phyloP scores from a whole-genome alignment of 805 yeast species.

The Metschnikowia hibisci region DNA sequence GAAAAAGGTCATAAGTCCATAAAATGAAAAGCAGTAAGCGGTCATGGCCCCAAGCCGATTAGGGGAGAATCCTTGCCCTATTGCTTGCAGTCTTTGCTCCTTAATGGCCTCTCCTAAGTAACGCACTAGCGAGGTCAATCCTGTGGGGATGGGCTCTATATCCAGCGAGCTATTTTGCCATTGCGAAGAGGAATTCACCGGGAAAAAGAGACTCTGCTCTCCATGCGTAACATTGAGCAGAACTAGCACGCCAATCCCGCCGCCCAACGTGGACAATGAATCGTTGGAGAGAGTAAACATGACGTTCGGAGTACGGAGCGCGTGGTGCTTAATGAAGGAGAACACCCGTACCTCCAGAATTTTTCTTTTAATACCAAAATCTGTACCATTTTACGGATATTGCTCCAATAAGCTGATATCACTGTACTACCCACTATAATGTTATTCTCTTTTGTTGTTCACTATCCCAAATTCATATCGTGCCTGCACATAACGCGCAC shows the following conservation, averaged over 20 bases:
- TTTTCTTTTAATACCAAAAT: too few relatives aligned
- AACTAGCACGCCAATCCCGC: background rate
- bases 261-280: background rate
- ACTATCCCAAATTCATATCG: too few relatives aligned
- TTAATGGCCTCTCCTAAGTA: slow-evolving; percentile 13
- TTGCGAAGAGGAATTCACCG: background rate
- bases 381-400: too few relatives aligned
- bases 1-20: slow-evolving; percentile 35
- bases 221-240: background rate
- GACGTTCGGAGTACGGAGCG: background rate
- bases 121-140: background rate
- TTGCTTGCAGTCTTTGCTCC: slow-evolving; percentile 12
- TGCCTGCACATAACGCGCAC: slow-evolving; percentile 1
- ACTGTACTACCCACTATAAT: too few relatives aligned
- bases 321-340: too few relatives aligned
- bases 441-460: too few relatives aligned
- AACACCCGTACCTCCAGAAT: too few relatives aligned
- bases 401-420: too few relatives aligned
- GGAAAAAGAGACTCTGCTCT: background rate
- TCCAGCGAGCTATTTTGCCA: background rate
- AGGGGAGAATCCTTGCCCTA: slow-evolving; percentile 11
- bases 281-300: slow-evolving; percentile 4
- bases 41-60: slow-evolving; percentile 22
- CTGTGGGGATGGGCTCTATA: background rate
- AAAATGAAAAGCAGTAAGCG: slow-evolving; percentile 32